Base-by-base conservation (phyloP, 164 flowering plant genomes). In the Vitis rotundifolia region DNA sequence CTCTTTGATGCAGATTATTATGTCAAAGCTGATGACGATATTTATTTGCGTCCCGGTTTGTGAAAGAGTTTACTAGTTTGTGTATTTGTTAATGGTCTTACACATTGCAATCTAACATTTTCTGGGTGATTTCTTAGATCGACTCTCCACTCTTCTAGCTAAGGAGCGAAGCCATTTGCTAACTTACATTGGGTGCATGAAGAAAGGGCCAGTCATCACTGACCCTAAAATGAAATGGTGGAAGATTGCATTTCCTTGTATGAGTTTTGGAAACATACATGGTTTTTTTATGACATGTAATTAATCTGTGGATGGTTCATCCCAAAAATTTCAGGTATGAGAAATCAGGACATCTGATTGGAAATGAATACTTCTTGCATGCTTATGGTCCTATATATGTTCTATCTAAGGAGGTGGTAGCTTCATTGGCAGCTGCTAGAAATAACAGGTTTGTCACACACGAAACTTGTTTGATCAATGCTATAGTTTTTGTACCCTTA, bases 171-270 rank as follows among this genome's bases (percentile, higher is more conserved):
- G 77, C 11, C 80, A 87, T 64, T 63, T 87, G 2, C 71, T 44
- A 63, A 89, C 92, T 52, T 90, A 90, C 75, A 84, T 90, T 66
- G 97, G 97, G 13, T 92, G 97, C 86, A 85, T 92, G 93, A 92
- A 86, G 75, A 90, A 89, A 71, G 93, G 90, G 44, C 93, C 93
- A 28, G 93, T 86, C 5, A 69, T 89, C 60, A 87, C 91, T 66
- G 89, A 91, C 69, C 87, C 89, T 11, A 91, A 88, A 79, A 28
- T 83, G 77, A 88, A 89, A 79, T 91, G 97, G 94, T 91, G 66
- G 65, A 22, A 59, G 37, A 53, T 49, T 13, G 44, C 44, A 37
- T 37, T 22, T 37, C 29, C 3, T 15, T 29, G 1, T 54, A 7
- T 9, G 10, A 14, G n/a, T 48, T 59, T 51, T 44, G 8, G 11